phyloP scores from a whole-genome alignment of 495 filamentous ascomycete species.

The Aspergillus sclerotioniger region DNA sequence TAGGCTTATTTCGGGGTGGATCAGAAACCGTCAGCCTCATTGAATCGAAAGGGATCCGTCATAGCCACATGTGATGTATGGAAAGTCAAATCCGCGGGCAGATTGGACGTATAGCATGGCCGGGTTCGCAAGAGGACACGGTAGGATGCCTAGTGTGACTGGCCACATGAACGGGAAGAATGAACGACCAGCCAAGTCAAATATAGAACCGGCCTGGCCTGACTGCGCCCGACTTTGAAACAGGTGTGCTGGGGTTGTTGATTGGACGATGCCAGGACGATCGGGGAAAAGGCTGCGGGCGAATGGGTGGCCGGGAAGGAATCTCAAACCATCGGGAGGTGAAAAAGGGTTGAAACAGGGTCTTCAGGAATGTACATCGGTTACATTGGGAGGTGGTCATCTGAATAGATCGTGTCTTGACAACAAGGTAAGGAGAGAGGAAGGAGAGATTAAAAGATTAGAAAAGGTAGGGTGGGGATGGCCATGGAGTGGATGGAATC shows the following conservation, averaged over 20 bases:
- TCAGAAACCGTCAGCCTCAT: not conserved
- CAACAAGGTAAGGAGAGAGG: not conserved
- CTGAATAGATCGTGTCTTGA: not conserved
- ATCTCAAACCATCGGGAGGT: not conserved
- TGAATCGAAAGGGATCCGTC: not conserved
- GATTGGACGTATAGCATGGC: not conserved
- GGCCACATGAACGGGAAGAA: not conserved
- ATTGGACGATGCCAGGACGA: not conserved
- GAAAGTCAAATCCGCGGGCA: not conserved
- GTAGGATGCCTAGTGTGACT: not conserved
- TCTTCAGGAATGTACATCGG: not conserved
- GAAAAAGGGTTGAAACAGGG: not conserved
- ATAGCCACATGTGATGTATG: constrained; percentile 3
- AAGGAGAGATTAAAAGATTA: not conserved
- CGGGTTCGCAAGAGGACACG: not conserved
- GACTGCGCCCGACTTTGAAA: not conserved
- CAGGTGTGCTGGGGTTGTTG: not conserved
- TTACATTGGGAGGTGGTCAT: not conserved
- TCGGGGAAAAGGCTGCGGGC: not conserved
- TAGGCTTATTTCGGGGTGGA: not conserved
- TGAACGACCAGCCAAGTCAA: not conserved
- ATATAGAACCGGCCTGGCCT: not conserved
- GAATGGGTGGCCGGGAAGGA: not conserved
- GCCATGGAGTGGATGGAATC: too few species aligned
- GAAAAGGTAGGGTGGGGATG: not conserved